Evolutionary conservation across 805 yeast genomes (phyloP), one percentile per base, ranked within the genome.

Genomic region (Lipomyces yamanashiensis): DNA sequence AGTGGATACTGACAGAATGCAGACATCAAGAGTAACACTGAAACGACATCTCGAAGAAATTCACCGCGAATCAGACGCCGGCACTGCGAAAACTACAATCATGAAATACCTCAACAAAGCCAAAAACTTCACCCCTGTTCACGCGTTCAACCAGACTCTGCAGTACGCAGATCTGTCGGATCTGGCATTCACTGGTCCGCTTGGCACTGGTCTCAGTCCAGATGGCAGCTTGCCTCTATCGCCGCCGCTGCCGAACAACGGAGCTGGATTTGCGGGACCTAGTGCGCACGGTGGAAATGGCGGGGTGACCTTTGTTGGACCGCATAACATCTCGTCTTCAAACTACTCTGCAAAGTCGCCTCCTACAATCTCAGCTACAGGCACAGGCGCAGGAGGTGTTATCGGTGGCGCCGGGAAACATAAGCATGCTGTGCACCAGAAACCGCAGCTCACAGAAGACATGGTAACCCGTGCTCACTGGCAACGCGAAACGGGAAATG

Each of bases 21-120:
- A 55, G 59, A 36, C 44, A 3, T 45, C 59, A 28, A 10, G 75
- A 44, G 48, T 63, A 23, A 87, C 84, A 64, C 77, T 90, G 61
- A 89, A 89, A 73, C 78, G 80, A 50, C 97, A 90, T 74, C 75
- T 90, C 34, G 96, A 91, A 72, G 87, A 83, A 62, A 82, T 75
- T 8, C 97, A 90, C 72, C 76, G 78, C 0, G 75, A 76, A 44
- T 76, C 66, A 41, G 74, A 71, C 37, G 59, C 47, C 43, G 72
- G 59, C 34, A 77, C 76, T 17, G 77, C 81, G 47, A 75, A 75
- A 62, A 75, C 79, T 19, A 81, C 85, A 85, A 74, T 80, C 62
- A 74, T 73, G 67, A 78, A 77, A 67, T 75, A 77, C 43, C 76
- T 76, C 41, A 80, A 74, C 40, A 77, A 74, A 54, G 81, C 80